Evolutionary conservation across 2,329 filamentous ascomycete species (phyloP).

Genomic region (Nemania sp.): DNA sequence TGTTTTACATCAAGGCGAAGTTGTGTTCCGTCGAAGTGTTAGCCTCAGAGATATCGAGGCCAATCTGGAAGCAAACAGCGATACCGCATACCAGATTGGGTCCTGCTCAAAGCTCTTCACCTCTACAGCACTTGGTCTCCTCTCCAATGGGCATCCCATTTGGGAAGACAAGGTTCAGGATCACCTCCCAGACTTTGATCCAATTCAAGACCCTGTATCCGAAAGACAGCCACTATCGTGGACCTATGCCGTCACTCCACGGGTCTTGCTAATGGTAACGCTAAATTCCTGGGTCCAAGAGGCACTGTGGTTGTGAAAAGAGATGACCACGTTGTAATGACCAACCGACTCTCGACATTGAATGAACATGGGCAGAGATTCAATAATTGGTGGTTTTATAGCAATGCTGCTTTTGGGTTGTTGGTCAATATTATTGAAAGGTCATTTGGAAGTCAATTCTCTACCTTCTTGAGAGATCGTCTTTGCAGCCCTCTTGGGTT

Average conservation of each 20-base stretch:
- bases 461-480: not conserved
- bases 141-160: not conserved
- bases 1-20: not conserved
- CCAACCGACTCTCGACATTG: not conserved
- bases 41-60: constrained; percentile 1
- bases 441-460: not conserved
- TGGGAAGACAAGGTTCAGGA: constrained; percentile 4
- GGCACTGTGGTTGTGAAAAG: not conserved
- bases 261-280: constrained; percentile 1
- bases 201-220: constrained; percentile 5
- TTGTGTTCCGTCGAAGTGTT: constrained; percentile 3
- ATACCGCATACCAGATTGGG: constrained; percentile 9
- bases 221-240: constrained; percentile 4
- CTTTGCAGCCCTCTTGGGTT: not conserved
- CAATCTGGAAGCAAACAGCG: constrained; percentile 2
- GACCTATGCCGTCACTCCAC: constrained; percentile 5
- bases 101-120: constrained; percentile 10
- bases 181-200: constrained; percentile 6
- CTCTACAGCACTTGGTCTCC: constrained; percentile 5
- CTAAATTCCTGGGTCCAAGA: constrained; percentile 1
- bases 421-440: not conserved
- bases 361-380: not conserved
- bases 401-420: not conserved
- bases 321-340: not conserved
- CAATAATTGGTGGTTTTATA: not conserved